Evolutionary conservation across 495 filamentous ascomycete species (phyloP).

Genomic region (Penicillium coffeae): DNA sequence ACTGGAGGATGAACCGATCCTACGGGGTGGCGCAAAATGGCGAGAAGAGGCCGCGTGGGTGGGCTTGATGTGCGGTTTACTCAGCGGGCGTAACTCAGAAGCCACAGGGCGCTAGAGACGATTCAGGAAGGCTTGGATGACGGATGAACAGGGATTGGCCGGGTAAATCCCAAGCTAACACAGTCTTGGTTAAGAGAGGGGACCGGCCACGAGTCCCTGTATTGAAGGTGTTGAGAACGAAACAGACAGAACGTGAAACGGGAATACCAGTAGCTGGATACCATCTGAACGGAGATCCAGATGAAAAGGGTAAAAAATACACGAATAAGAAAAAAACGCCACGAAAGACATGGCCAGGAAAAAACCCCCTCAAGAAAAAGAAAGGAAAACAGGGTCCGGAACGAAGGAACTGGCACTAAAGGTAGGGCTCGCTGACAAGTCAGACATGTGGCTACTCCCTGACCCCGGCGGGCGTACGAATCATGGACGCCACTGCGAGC

Average conservation of each 20-base stretch:
- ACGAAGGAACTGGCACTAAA: conserved; percentile 2
- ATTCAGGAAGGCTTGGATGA: conserved; percentile 1
- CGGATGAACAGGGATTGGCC: not conserved
- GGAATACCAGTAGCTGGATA: too few species aligned
- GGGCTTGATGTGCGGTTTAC: conserved; percentile 1
- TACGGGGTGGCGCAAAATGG: conserved; percentile 2
- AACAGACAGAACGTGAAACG: conserved; percentile 3
- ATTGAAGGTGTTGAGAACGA: conserved; percentile 1
- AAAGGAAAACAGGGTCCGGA: conserved; percentile 8
- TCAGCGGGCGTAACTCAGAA: not conserved
- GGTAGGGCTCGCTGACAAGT: conserved; percentile 17
- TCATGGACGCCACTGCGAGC: conserved; percentile 9
- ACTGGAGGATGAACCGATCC: not conserved
- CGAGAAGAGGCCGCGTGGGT: conserved; percentile 18
- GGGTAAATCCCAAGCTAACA: conserved; percentile 8
- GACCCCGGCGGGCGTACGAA: conserved; percentile 15
- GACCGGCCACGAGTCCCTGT: conserved; percentile 26
- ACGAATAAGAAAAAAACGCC: too few species aligned
- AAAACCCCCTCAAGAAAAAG: not conserved
- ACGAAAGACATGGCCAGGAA: too few species aligned
- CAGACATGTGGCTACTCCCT: conserved; percentile 19
- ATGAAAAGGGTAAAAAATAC: too few species aligned
- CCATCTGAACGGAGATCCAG: too few species aligned
- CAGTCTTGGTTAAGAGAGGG: conserved; percentile 6
- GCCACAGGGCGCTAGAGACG: conserved; percentile 18